Conservation (phyloP, 257 asterid genomes). For the Jacaranda copaia region DNA sequence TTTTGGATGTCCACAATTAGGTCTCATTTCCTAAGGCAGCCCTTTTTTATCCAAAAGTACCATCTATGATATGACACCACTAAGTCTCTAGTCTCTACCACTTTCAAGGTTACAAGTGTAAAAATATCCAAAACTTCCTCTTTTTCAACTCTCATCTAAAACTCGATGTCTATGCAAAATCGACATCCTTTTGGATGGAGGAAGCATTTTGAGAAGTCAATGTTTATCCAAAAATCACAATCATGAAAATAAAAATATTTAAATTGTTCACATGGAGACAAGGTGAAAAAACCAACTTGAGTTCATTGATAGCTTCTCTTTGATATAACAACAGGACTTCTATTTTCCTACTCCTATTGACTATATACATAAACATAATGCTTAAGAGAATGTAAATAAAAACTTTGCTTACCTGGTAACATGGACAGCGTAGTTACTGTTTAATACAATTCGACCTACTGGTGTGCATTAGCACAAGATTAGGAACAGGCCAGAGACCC, state of each 20-base stretch:
- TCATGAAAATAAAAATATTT: not conserved
- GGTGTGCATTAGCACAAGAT: not conserved
- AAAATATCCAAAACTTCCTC: not conserved
- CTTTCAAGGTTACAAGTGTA: not conserved
- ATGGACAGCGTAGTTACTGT: not conserved
- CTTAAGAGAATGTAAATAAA: not conserved
- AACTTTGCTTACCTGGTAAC: not conserved
- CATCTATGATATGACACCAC: not conserved
- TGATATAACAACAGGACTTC: not conserved
- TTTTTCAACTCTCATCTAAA: too few relatives aligned
- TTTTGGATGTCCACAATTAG: not conserved
- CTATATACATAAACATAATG: not conserved
- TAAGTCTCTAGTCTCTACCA: not conserved
- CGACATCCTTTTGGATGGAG: not conserved
- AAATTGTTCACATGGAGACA: not conserved
- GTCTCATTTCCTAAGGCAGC: not conserved
- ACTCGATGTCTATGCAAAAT: not conserved
- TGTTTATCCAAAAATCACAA: constrained; percentile 1
- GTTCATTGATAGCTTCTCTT: not conserved
- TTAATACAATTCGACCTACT: not conserved
- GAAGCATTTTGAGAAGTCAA: too few relatives aligned
- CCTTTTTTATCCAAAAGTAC: not conserved
- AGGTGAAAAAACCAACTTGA: not conserved
- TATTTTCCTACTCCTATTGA: not conserved
- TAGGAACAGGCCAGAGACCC: not conserved